Percentiles rank a stretch among this genome's conserved stretches.
phyloP scores from a whole-genome alignment of 257 asterid species.

The Solanum verrucosum region DNA sequence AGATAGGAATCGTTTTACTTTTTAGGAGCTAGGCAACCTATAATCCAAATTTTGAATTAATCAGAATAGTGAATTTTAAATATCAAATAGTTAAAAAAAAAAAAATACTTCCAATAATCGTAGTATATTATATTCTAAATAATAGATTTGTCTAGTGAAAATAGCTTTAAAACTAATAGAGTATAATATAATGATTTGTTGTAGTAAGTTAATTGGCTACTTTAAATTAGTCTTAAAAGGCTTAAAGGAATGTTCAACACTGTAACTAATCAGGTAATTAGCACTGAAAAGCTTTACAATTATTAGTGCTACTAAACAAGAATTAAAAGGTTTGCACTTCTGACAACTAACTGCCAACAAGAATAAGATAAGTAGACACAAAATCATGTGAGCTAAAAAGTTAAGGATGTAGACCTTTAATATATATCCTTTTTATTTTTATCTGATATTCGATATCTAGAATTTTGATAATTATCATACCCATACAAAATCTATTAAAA shows the following conservation, averaged over 20 bases:
- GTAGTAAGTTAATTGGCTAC: background rate
- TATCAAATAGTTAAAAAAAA: background rate
- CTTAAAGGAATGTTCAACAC: background rate
- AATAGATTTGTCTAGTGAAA: background rate
- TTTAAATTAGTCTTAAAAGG: background rate
- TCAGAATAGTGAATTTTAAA: background rate
- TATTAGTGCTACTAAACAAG: background rate
- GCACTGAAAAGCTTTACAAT: background rate
- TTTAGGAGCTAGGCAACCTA: background rate
- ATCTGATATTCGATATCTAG: background rate
- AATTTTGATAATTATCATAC: background rate
- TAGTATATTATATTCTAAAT: background rate
- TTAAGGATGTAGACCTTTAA: background rate
- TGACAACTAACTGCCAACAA: constrained; percentile 17
- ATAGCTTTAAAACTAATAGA: background rate
- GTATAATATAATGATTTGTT: background rate
- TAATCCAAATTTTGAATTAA: background rate
- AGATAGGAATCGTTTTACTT: background rate
- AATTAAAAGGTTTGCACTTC: background rate
- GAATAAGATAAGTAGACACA: constrained; percentile 5
- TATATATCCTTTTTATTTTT: background rate
- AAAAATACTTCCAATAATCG: background rate
- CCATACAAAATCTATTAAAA: background rate
- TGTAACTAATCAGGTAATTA: background rate
- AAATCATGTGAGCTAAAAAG: constrained; percentile 14